Base-by-base conservation (phyloP, 805 yeast species). In the Priceomyces haplophilus region DNA sequence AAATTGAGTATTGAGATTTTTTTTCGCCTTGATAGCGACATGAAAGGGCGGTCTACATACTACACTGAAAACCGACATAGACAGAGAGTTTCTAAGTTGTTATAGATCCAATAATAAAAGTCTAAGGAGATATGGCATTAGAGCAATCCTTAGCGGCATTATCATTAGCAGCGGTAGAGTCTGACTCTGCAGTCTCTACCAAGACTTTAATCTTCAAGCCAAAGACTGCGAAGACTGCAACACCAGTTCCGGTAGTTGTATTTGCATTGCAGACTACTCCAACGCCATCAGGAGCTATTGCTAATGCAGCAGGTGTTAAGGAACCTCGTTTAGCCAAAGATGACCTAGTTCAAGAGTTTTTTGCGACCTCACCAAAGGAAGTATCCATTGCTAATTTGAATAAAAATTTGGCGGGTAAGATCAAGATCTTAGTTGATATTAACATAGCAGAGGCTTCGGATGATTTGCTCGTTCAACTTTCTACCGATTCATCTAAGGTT, bases 271-370 rank as follows among this genome's bases (percentile, higher is more conserved):
- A 78, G 25, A 54, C 81, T 2, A 85, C 95, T 4, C 70, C 73
- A 37, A 87, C 96, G 25, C 87, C 95, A 37, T 65, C 84, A 3
- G 69, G 74, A 16, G 58, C 73, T 30, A 75, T 88, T 50, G 90
- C 95, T 43, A 70, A 74, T 43, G 74, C 79, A 33, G 84, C 88
- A 10, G 73, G 70, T 34, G 85, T 78, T 40, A 88, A 88, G 66
- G 96, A 88, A 47, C 95, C 95, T 50, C 79, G 96, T 65, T 71
- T 88, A 55, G 97, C 96, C 40, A 82, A 82, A 53, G 90, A 85
- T 49, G 96, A 84, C 43, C 73, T 88, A 52, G 82, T 88, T 37
- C 70, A 73, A 47, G 79, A 80, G 53, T 78, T 83, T 55, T 84
- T 85, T 49, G 65, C 69, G 30, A 68, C 74, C 29, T 47, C 76